Percentiles rank a stretch among this genome's conserved stretches.
Evolutionary conservation across 2,329 filamentous ascomycete species (phyloP).

Genomic region (Colletotrichum liaoningense): DNA sequence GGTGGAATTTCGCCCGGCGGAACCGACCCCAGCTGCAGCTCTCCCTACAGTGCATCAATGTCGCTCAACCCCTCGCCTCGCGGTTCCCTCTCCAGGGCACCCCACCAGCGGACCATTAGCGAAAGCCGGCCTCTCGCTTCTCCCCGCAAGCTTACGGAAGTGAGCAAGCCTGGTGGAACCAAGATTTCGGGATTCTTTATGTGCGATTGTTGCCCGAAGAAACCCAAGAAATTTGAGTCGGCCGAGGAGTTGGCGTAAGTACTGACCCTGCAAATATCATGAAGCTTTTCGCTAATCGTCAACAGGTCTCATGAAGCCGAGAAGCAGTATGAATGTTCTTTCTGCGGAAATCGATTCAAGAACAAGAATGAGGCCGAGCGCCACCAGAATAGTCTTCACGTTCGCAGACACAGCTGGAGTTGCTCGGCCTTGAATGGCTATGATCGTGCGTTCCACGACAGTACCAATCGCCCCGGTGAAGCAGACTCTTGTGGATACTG

Average conservation of each 20-base stretch:
- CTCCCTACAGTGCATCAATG: constrained; percentile 61
- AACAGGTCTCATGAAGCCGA: constrained; percentile 87
- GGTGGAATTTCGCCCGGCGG: constrained; percentile 63
- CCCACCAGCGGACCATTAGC: constrained; percentile 60
- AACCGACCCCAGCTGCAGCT: constrained; percentile 53
- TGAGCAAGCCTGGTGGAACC: constrained; percentile 58
- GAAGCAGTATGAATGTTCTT: constrained; percentile 95
- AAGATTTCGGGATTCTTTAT: constrained; percentile 69
- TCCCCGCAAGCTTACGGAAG: constrained; percentile 63
- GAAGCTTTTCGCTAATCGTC: constrained; percentile 37
- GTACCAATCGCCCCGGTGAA: constrained; percentile 72
- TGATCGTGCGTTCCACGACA: constrained; percentile 88
- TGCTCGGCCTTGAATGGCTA: constrained; percentile 86
- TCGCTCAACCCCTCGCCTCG: constrained; percentile 63
- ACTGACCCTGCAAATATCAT: background rate
- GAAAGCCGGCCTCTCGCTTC: constrained; percentile 55
- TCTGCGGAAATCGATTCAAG: constrained; percentile 95
- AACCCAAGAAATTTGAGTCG: constrained; percentile 94
- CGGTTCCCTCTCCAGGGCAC: constrained; percentile 55
- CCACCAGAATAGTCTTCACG: constrained; percentile 94
- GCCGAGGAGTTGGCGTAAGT: constrained; percentile 85
- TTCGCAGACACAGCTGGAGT: constrained; percentile 95
- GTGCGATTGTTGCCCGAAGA: constrained; percentile 97
- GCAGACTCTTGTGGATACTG: constrained; percentile 94
- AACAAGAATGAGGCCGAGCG: constrained; percentile 99